phyloP scores from a whole-genome alignment of 139 green algal species.

The Volvox africanus region DNA sequence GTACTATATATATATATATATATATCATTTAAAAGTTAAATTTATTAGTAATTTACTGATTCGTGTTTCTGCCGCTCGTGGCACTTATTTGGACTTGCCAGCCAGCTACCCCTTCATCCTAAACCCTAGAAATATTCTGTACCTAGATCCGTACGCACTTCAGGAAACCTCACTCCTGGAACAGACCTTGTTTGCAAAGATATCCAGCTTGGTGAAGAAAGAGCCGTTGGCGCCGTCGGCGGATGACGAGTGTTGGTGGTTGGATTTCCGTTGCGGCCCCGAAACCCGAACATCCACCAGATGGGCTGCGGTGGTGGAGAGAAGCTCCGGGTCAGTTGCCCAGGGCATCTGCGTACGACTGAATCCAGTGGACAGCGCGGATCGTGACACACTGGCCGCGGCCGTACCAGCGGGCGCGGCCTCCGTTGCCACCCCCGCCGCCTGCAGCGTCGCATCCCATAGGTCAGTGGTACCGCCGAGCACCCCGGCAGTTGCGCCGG shows the following conservation, averaged over 20 bases:
- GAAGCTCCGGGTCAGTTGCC: background rate
- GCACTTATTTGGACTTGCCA: too few relatives aligned
- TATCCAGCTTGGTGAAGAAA: slow-evolving; percentile 39
- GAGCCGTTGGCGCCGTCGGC: slow-evolving; percentile 22
- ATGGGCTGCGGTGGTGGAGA: background rate
- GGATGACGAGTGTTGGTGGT: slow-evolving; percentile 37
- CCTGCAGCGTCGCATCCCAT: background rate
- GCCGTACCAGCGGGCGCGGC: background rate
- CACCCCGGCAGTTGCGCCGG: background rate
- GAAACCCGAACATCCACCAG: too few relatives aligned
- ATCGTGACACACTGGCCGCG: background rate
- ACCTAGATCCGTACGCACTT: too few relatives aligned
- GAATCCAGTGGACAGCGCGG: background rate
- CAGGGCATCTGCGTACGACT: background rate
- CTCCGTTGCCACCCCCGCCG: too few relatives aligned
- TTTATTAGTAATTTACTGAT: too few relatives aligned
- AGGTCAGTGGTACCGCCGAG: background rate
- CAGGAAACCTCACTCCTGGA: too few relatives aligned
- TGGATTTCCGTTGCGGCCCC: background rate
- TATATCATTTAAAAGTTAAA: too few relatives aligned
- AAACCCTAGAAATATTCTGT: too few relatives aligned
- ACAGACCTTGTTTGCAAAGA: slow-evolving; percentile 24
- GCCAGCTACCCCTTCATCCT: too few relatives aligned
- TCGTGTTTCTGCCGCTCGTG: too few relatives aligned
- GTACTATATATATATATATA: too few relatives aligned